These are phyloP conservation scores for Penicillium sp. DNA, from an alignment of 2,329 filamentous ascomycete species.

Conservation along the genomic window DNA sequence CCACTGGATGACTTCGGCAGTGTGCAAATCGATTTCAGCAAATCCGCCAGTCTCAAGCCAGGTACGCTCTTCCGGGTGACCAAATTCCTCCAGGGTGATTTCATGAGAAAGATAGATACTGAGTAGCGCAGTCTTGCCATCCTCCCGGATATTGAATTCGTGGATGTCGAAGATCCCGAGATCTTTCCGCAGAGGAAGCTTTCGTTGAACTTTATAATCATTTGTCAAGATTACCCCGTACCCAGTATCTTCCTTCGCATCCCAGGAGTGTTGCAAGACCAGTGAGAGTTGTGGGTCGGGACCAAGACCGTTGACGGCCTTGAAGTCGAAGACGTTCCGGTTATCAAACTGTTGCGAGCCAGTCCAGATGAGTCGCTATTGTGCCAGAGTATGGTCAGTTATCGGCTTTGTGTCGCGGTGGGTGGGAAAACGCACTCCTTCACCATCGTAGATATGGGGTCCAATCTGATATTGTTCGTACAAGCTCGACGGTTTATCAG, in stretches of 20 bases:
- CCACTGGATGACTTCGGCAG: conserved; percentile 31
- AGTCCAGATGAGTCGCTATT: conserved; percentile 47
- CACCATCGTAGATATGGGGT: conserved; percentile 53
- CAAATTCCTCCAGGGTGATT: conserved; percentile 25
- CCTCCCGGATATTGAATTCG: conserved; percentile 38
- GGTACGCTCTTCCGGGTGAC: conserved; percentile 26
- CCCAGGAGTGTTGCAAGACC: conserved; percentile 36
- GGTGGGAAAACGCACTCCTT: conserved; percentile 35
- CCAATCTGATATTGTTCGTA: conserved; percentile 46
- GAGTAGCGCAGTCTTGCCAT: conserved; percentile 33
- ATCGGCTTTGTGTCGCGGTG: neutral
- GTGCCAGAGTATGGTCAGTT: neutral
- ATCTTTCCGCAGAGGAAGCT: conserved; percentile 32
- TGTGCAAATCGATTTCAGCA: conserved; percentile 34
- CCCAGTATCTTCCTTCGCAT: conserved; percentile 37
- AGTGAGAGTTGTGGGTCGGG: conserved; percentile 49
- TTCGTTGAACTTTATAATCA: conserved; percentile 46
- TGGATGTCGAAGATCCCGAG: conserved; percentile 38
- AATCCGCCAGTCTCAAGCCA: conserved; percentile 34
- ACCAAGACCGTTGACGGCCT: conserved; percentile 43
- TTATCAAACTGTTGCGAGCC: conserved; percentile 48
- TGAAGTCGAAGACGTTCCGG: conserved; percentile 48
- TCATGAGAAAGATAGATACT: conserved; percentile 23
- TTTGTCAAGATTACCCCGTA: conserved; percentile 50
- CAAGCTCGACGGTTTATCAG: conserved; percentile 25